Percentiles rank a stretch among this genome's conserved stretches.
Evolutionary conservation across 2,329 filamentous ascomycete genomes (phyloP).

Genomic region (Arthrobotrys sinensis): DNA sequence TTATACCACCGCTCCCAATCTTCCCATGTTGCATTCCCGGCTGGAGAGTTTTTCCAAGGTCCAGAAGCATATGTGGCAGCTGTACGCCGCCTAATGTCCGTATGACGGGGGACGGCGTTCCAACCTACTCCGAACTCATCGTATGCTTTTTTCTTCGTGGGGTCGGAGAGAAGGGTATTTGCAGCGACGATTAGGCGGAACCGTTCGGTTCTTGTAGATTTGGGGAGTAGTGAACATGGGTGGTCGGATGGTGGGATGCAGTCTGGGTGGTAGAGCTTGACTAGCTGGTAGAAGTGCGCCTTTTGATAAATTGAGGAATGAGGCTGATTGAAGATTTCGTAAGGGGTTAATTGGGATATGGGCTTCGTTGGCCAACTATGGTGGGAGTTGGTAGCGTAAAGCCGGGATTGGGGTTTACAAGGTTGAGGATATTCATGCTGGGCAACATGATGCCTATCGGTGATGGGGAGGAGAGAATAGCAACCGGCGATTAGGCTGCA

Average conservation of each 20-base stretch:
- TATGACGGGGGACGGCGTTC: constrained; percentile 66
- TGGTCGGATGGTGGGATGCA: constrained; percentile 70
- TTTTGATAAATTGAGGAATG: constrained; percentile 71
- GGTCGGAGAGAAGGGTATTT: constrained; percentile 88
- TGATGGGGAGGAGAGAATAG: constrained; percentile 6
- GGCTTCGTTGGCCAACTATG: constrained; percentile 48
- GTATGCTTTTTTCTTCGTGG: constrained; percentile 83
- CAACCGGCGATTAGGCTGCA: constrained; percentile 42
- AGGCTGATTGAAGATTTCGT: constrained; percentile 58
- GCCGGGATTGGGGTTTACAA: constrained; percentile 2
- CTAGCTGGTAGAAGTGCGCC: constrained; percentile 86
- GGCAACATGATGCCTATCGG: background rate
- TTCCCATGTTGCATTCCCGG: constrained; percentile 93
- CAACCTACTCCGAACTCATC: constrained; percentile 87
- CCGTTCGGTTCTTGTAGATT: constrained; percentile 81
- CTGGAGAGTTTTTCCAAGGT: constrained; percentile 70
- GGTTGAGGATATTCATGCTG: background rate
- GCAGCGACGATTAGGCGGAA: constrained; percentile 91
- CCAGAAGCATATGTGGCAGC: constrained; percentile 64
- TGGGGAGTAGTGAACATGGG: constrained; percentile 71
- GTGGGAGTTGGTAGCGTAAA: constrained; percentile 27
- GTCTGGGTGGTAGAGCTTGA: constrained; percentile 97
- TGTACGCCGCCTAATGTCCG: constrained; percentile 64
- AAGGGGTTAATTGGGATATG: constrained; percentile 49
- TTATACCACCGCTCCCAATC: constrained; percentile 90